Evolutionary conservation across 768 basidiomycete genomes (phyloP), one percentile per base, ranked within the genome.

Genomic region (Lentinula aciculospora): DNA sequence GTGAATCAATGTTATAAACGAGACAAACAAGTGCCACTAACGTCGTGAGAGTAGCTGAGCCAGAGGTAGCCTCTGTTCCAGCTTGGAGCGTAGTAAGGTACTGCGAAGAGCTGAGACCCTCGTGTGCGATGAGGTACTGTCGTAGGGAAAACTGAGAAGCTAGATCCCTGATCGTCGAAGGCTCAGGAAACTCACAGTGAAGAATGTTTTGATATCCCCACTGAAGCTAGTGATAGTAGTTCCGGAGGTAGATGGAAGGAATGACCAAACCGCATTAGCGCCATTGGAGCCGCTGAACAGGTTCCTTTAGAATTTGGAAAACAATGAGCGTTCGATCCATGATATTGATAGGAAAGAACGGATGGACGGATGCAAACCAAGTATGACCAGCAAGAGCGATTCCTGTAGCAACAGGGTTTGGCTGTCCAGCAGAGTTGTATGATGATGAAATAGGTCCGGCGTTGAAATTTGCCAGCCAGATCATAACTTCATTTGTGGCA

Each of bases 401-500:
- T 60, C 71, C 72, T 58, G 69, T 74, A 10, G 70, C 78, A 19
- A 78, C 70, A 36, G 85, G 75, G 27, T 72, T 63, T 1, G 84
- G 73, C 3, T 74, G 66, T 3, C 84, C 84, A 17, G 70, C 53
- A 0, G 74, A 67, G 63, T 69, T 68, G 65, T 84, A 86, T 0
- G 61, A 19, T 19, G 71, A 68, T 13, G 82, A 82, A 60, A 86
- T 85, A 1, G 86, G 86, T 2, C 76, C 76, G 3, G 84, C 78
- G 61, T 80, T 79, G 71, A 68, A 75, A 63, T 79, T 82, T 0
- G 75, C 83, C 13, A 86, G 76, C 86, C 85, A 86, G 59, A 88
- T 68, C 85, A 88, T 88, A 62, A 86, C 74, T 58, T 78, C 77
- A 56, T 76, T 76, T 28, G 68, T 71, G 53, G 76, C 75, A 37